These are phyloP conservation scores for Diaporthe citrichinensis DNA, from an alignment of 2,329 filamentous ascomycete genomes.

Conservation along the genomic window DNA sequence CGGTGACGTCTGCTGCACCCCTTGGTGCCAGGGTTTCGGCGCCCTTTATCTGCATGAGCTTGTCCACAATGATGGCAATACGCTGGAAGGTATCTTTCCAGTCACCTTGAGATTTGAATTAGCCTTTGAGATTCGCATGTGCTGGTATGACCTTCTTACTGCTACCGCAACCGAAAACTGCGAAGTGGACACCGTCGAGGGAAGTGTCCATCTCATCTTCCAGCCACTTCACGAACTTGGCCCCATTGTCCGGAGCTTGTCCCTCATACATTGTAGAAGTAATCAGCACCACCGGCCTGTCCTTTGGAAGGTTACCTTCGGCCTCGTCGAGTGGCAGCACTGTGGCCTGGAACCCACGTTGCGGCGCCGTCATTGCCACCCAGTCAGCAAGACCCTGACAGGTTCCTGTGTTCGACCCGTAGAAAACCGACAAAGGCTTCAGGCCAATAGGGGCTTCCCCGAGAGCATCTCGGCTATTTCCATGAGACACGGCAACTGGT, in stretches of 20 bases:
- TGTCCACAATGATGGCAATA: constrained; percentile 63
- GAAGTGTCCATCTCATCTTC: constrained; percentile 55
- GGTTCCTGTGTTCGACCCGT: constrained; percentile 82
- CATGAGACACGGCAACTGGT: neutral
- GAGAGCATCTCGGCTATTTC: neutral
- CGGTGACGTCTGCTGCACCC: constrained; percentile 63
- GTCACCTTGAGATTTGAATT: constrained; percentile 46
- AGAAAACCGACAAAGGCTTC: constrained; percentile 71
- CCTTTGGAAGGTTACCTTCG: constrained; percentile 60
- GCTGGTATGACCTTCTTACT: neutral
- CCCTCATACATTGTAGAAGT: constrained; percentile 72
- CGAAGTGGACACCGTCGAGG: constrained; percentile 62
- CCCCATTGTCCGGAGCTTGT: constrained; percentile 67
- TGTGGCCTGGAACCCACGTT: constrained; percentile 60
- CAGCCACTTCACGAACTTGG: constrained; percentile 69
- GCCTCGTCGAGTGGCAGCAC: constrained; percentile 65
- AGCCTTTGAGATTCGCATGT: neutral
- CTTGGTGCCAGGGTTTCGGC: constrained; percentile 58
- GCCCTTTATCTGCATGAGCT: constrained; percentile 58
- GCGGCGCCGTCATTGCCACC: constrained; percentile 61
- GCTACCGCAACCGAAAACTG: constrained; percentile 69
- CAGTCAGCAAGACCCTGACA: constrained; percentile 75
- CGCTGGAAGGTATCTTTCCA: constrained; percentile 62
- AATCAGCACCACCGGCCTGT: constrained; percentile 63
- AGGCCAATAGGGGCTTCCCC: neutral